These are phyloP conservation scores for Pezicula carpinea DNA, from an alignment of 2,329 filamentous ascomycete species.

Conservation along the genomic window DNA sequence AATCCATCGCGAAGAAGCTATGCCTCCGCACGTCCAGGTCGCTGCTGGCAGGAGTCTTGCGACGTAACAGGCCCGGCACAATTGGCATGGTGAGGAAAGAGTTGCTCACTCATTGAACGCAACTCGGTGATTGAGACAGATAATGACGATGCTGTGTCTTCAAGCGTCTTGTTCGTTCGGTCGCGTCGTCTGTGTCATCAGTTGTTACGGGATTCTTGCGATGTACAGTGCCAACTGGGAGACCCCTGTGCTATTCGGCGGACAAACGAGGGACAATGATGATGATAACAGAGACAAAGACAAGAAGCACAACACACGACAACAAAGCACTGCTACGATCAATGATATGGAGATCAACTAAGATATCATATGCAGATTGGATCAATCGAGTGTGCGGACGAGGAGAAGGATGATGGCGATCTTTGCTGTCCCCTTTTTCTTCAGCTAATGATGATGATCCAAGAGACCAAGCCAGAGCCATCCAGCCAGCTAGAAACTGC, in stretches of 20 bases:
- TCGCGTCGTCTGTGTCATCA: too few species aligned
- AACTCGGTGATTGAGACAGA: background rate
- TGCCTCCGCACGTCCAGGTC: slow-evolving; percentile 27
- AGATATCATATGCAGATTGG: slow-evolving; percentile 1
- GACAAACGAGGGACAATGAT: background rate
- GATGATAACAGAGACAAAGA: background rate
- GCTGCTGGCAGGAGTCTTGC: slow-evolving; percentile 23
- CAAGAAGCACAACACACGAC: background rate
- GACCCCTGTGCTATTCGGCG: too few species aligned
- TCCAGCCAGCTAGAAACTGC: too few species aligned
- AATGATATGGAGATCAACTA: slow-evolving; percentile 3
- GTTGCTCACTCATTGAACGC: background rate
- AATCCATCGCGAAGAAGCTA: slow-evolving; percentile 18
- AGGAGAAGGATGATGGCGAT: background rate
- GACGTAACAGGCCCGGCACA: slow-evolving; percentile 25
- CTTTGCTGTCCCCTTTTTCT: background rate
- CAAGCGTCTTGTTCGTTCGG: too few species aligned
- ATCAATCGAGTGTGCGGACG: background rate
- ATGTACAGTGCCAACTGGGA: too few species aligned
- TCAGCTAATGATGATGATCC: too few species aligned
- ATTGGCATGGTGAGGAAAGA: slow-evolving; percentile 20
- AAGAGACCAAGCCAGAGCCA: too few species aligned
- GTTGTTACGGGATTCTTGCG: too few species aligned
- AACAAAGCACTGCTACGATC: background rate
- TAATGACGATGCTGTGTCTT: too few species aligned